Conservation (phyloP, 2,329 filamentous ascomycete genomes). For the Aspergillus phoenicis region DNA sequence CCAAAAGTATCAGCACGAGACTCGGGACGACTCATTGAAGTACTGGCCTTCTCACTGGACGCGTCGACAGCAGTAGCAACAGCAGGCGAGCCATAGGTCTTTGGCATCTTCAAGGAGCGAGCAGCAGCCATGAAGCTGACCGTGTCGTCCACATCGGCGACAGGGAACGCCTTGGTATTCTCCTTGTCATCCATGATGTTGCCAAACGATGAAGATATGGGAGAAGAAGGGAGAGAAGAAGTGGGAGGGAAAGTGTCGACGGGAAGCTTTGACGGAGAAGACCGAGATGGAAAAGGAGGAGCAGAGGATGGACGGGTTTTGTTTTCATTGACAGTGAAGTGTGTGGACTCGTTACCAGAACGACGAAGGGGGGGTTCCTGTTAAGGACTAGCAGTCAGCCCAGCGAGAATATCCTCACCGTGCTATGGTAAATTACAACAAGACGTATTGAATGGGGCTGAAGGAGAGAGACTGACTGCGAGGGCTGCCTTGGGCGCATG, state of each 20-base stretch:
- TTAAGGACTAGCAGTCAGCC: not conserved
- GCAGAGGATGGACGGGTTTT: not conserved
- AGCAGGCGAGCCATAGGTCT: constrained; percentile 9
- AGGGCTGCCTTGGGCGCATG: constrained; percentile 26
- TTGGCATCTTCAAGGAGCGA: constrained; percentile 20
- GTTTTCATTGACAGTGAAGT: not conserved
- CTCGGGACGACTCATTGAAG: constrained; percentile 6
- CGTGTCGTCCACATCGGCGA: constrained; percentile 30
- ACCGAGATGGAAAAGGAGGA: not conserved
- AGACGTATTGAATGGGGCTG: not conserved
- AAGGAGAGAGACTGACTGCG: not conserved
- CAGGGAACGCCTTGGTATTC: constrained; percentile 8
- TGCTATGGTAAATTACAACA: not conserved
- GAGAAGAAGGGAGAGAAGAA: not conserved
- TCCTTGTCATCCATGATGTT: not conserved
- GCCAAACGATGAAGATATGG: not conserved
- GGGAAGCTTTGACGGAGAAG: not conserved
- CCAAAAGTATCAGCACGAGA: not conserved
- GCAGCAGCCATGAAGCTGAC: constrained; percentile 33
- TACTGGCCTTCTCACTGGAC: constrained; percentile 6
- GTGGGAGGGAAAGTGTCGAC: not conserved
- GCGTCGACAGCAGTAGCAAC: constrained; percentile 5
- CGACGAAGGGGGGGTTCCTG: not conserved
- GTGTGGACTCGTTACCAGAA: not conserved
- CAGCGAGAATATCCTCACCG: not conserved